Evolutionary conservation across 164 flowering plant genomes (phyloP).

Genomic region (Tetrastigma voinierianum): DNA sequence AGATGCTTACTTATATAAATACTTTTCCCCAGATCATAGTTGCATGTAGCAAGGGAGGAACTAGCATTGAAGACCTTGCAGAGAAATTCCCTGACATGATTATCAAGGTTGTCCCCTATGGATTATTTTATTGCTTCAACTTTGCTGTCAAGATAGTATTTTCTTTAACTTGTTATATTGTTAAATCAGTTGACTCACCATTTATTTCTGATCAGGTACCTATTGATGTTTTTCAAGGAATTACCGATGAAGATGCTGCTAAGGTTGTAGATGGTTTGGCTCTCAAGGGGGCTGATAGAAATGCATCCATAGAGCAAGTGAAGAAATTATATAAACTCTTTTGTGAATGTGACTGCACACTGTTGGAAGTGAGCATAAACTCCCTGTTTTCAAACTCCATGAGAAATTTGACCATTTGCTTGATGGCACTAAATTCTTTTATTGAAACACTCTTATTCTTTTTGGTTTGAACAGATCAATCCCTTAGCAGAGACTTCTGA

Average conservation of each 20-base stretch:
- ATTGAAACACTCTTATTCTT: background rate
- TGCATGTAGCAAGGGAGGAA: constrained; percentile 93
- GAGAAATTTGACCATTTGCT: background rate
- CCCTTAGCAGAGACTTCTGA: constrained; percentile 95
- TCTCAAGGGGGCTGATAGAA: constrained; percentile 71
- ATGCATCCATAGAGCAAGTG: constrained; percentile 88
- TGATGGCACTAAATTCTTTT: background rate
- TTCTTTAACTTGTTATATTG: background rate
- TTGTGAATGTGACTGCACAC: constrained; percentile 83
- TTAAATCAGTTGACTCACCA: constrained; percentile 1
- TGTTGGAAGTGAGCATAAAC: constrained; percentile 71
- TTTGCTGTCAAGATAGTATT: background rate
- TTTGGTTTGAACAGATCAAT: constrained; percentile 63
- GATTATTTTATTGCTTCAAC: constrained; percentile 4
- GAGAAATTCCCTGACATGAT: constrained; percentile 98
- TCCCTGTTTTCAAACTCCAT: background rate
- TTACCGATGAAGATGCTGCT: constrained; percentile 98
- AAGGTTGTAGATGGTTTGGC: constrained; percentile 98
- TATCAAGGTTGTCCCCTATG: constrained; percentile 56
- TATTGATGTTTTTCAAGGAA: constrained; percentile 89
- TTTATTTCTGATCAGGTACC: constrained; percentile 62
- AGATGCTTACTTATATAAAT: constrained; percentile 6
- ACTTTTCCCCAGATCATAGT: constrained; percentile 67
- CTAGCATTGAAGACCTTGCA: constrained; percentile 99
- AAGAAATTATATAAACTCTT: constrained; percentile 88